phyloP scores from a whole-genome alignment of 176 grass and related monocot species.

The Pontederia crassipes region DNA sequence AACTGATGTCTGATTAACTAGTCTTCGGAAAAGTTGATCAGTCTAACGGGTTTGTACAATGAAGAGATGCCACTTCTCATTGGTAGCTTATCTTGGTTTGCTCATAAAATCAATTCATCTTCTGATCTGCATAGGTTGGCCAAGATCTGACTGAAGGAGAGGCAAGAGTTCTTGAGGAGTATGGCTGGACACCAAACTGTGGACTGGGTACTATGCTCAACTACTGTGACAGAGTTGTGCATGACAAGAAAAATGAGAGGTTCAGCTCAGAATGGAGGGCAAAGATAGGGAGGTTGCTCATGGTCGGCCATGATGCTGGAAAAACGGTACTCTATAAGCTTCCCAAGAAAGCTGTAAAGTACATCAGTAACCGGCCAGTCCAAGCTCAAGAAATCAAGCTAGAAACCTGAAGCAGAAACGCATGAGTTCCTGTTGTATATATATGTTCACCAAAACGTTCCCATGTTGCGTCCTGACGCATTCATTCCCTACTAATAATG shows the following conservation, averaged over 20 bases:
- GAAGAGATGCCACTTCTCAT: background rate
- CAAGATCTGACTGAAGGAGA: constrained; percentile 67
- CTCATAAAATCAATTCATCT: background rate
- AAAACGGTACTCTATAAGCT: constrained; percentile 27
- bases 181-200: constrained; percentile 72
- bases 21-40: too few relatives aligned
- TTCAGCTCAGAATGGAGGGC: constrained; percentile 44
- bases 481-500: too few relatives aligned
- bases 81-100: background rate
- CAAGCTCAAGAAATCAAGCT: background rate
- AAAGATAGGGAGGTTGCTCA: constrained; percentile 74
- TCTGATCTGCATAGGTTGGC: constrained; percentile 31
- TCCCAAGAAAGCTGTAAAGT: constrained; percentile 23
- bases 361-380: background rate
- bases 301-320: constrained; percentile 47
- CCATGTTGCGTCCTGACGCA: too few relatives aligned
- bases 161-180: constrained; percentile 45
- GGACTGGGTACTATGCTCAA: constrained; percentile 77
- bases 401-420: background rate
- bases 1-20: too few relatives aligned
- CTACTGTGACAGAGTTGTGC: constrained; percentile 65
- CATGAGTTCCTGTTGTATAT: background rate
- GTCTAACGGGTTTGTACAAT: too few relatives aligned
- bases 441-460: too few relatives aligned
- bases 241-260: constrained; percentile 61